Evolutionary conservation across 2,329 filamentous ascomycete species (phyloP).

Genomic region (Arachnomyces sp.): DNA sequence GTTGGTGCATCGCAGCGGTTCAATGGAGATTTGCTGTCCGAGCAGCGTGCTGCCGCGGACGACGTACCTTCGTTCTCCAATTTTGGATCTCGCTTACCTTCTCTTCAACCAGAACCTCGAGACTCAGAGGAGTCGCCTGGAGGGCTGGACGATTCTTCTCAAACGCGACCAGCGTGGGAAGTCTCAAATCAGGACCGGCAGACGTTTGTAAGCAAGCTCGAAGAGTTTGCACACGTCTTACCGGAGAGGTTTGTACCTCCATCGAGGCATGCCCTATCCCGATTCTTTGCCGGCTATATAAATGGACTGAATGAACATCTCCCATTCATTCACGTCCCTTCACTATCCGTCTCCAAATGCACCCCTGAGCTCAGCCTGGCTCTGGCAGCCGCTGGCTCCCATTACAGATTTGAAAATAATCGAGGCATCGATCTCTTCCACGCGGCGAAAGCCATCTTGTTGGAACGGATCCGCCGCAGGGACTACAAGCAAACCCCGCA

Average conservation of each 20-base stretch:
- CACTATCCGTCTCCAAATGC: constrained; percentile 36
- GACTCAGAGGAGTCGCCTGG: constrained; percentile 37
- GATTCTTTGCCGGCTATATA: constrained; percentile 45
- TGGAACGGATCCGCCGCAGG: constrained; percentile 43
- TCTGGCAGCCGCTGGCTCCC: constrained; percentile 43
- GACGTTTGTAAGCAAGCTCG: constrained; percentile 36
- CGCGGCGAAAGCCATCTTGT: constrained; percentile 47
- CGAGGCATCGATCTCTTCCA: constrained; percentile 50
- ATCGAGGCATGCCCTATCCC: constrained; percentile 39
- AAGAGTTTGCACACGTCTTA: constrained; percentile 38
- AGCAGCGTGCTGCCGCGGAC: constrained; percentile 29
- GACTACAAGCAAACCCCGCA: constrained; percentile 39
- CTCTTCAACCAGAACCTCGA: constrained; percentile 38
- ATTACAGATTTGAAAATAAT: constrained; percentile 41
- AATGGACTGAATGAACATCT: constrained; percentile 45
- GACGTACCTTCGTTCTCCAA: constrained; percentile 40
- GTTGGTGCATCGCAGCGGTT: constrained; percentile 22
- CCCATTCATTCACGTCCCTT: constrained; percentile 44
- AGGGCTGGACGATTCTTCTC: constrained; percentile 30
- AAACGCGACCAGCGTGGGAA: constrained; percentile 38
- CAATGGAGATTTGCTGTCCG: constrained; percentile 31
- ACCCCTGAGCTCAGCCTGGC: constrained; percentile 44
- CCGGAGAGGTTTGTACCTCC: constrained; percentile 41
- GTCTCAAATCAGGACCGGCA: constrained; percentile 40
- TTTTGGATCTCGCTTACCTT: constrained; percentile 40